Evolutionary conservation across 257 asterid species (phyloP).

Genomic region (Nicotiana tomentosiformis): DNA sequence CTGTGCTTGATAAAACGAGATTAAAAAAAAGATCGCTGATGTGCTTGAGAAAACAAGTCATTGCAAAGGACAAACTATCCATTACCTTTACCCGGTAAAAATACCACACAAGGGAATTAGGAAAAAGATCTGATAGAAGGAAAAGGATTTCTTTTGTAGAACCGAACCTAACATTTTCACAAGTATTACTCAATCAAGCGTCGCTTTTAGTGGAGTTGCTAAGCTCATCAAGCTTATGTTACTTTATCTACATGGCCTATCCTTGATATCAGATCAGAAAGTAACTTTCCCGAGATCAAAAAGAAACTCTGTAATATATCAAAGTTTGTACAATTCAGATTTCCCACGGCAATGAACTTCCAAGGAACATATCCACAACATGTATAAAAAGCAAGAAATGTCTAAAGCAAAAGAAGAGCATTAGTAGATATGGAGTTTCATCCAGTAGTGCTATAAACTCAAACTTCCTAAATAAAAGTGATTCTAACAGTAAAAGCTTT

Average conservation of each 20-base stretch:
- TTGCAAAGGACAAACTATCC: not conserved
- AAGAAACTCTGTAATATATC: not conserved
- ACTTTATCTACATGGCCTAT: not conserved
- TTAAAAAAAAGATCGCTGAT: not conserved
- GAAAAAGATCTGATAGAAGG: not conserved
- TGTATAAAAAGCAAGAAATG: not conserved
- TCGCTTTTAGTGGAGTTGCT: not conserved
- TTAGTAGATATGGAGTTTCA: not conserved
- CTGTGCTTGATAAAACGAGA: not conserved
- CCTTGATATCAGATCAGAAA: not conserved
- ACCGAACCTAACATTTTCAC: not conserved
- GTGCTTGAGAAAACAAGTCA: not conserved
- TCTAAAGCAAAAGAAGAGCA: not conserved
- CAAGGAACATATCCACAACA: not conserved
- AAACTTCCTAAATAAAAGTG: not conserved
- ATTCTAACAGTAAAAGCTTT: slow-evolving; percentile 18
- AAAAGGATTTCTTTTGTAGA: not conserved
- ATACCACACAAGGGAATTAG: not conserved
- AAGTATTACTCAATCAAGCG: not conserved
- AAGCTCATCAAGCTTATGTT: not conserved
- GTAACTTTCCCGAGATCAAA: not conserved
- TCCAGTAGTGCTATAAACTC: not conserved
- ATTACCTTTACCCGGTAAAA: not conserved
- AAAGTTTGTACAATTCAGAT: not conserved
- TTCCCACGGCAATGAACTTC: not conserved